Evolutionary conservation across 495 filamentous ascomycete genomes (phyloP), one percentile per base, ranked within the genome.

Genomic region (Xylaria longipes): DNA sequence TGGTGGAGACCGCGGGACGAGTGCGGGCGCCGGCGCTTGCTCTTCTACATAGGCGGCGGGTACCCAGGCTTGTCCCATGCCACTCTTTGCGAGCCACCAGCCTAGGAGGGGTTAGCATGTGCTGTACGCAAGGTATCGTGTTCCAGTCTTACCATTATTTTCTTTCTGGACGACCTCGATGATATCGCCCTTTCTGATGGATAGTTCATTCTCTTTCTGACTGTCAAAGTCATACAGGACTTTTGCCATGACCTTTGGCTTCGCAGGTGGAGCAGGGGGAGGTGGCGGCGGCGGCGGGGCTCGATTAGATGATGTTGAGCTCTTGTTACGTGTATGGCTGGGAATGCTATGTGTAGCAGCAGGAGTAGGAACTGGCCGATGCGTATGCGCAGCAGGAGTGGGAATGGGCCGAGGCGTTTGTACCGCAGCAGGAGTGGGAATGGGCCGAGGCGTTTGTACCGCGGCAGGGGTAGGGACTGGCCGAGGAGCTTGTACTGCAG

Each of bases 41-140:
- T 97, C 94, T 78, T 97, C 91, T 8, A 99, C 90, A 75, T 98
- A 99, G 41, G 95, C 92, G 29, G 95, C 92, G 0, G 96, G 96
- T 0, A 94, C 90, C 96, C 96, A 99, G 50, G 94, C 97, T 82
- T 97, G 91, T 25, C 87, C 87, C 8, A 82, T 84, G 3, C 84
- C 81, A 70, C 89, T 91, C 82, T 93, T 94, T 65, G 90, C 95
- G 48, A 97, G 85, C 94, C 95, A 98, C 97, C 97, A 98, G 56
- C 95, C 95, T 97, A 54, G 37, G 56, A 76, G 71, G 41, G 43
- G 61, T 63, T 65, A 72, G 66, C 37, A 62, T 46, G 17, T 27
- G 70, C 84, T 75, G 83, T 76, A 72, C 72, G 27, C 58, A 12
- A 65, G 46, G 62, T 43, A 56, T 62, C 31, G 25, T 14, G 20